These are phyloP conservation scores for Microglena sp. DNA, from an alignment of 139 green algal genomes.

Conservation along the genomic window DNA sequence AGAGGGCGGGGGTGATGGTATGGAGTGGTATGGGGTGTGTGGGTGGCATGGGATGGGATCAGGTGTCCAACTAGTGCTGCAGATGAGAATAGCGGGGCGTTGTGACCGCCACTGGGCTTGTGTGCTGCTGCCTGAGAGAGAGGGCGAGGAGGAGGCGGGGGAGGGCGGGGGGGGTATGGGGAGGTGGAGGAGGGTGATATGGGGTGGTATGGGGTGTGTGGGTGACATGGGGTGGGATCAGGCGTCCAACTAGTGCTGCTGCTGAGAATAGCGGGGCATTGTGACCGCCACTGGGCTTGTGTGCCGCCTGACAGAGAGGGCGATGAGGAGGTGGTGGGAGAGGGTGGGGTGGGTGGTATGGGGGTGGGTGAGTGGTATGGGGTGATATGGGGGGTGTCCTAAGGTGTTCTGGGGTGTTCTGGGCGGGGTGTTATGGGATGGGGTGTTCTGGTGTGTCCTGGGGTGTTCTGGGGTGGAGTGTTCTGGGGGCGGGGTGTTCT, in stretches of 20 bases:
- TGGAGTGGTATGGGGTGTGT: too few relatives aligned
- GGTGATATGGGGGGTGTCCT: too few relatives aligned
- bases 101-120: constrained; percentile 15
- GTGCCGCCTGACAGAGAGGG: not conserved
- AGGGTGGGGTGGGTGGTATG: not conserved
- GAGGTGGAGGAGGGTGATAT: not conserved
- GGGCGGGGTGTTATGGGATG: too few relatives aligned
- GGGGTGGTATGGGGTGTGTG: too few relatives aligned
- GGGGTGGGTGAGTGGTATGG: too few relatives aligned
- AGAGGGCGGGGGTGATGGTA: not conserved
- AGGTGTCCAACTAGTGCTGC: constrained; percentile 91
- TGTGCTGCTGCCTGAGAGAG: constrained; percentile 1
- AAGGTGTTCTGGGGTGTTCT: too few relatives aligned
- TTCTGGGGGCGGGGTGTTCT: too few relatives aligned
- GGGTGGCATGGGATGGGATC: constrained; percentile 45
- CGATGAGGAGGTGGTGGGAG: too few relatives aligned
- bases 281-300: constrained; percentile 8
- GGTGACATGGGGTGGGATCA: constrained; percentile 41
- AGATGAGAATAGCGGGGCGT: constrained; percentile 79
- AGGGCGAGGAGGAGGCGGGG: not conserved
- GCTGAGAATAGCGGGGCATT: constrained; percentile 75
- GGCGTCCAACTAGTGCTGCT: constrained; percentile 94
- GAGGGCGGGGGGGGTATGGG: not conserved
- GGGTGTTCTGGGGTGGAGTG: too few relatives aligned
- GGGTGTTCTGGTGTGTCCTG: too few relatives aligned